Base-by-base conservation (phyloP, 176 grass and related monocot species). In the Cenchrus fungigraminus region DNA sequence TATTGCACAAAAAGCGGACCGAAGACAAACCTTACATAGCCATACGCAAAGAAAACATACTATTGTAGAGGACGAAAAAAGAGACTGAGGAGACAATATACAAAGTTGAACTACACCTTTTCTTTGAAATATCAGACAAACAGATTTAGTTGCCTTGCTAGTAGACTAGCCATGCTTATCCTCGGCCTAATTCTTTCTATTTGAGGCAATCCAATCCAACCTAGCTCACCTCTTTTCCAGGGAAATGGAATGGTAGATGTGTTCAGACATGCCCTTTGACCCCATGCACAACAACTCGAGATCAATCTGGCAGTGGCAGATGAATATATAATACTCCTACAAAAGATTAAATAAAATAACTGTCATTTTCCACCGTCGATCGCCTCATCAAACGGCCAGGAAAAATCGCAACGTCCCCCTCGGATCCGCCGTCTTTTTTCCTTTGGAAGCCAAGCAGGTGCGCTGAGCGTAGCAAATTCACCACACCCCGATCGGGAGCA, bases 381-480 rank as follows among this genome's bases (percentile, higher is more conserved):
- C 6, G 4, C 14, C 60, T 5, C 28, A 84, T 79, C 76, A 59
- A 28, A 88, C 76, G 81, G 74, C 25, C 37, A 20, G 12, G 3
- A 32, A 71, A 51, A 77, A 16, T 1, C 50, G 11, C 4, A 9
- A 22, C 86, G 19, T 3, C 29, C 28, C 28, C 58, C 58, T 40
- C 22, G 85, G 17, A 87, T 52, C 54, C 73, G 43, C 54, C 28
- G 15, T 53, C 22, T 40, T 40, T 40, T 42, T 82, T 31, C 67
- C n/a, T 59, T 40, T 79, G 9, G 60, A 29, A 81, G 61, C 10
- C 79, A 69, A 61, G 52, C 75, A 31, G 31, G 56, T 62, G 76
- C 49, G n/a, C 74, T 34, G 77, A 52, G 61, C 64, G 6, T 57
- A 68, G 69, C 81, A 65, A 85, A 65, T 81, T 74, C 77, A 53